These are phyloP conservation scores for Kazachstania sp. DNA, from an alignment of 1,139 yeast genomes.

Conservation along the genomic window DNA sequence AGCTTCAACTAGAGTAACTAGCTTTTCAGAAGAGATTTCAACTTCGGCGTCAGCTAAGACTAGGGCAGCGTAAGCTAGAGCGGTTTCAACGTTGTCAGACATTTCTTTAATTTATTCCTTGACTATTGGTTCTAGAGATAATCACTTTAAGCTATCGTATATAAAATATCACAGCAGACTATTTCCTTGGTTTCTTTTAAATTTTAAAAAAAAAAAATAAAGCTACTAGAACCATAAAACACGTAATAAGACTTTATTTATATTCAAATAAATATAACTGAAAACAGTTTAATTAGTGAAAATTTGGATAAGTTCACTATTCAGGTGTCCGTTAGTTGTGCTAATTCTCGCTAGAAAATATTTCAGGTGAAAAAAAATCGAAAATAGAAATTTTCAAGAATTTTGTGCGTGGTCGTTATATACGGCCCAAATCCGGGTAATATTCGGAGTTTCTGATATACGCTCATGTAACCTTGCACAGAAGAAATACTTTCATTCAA, in stretches of 20 bases:
- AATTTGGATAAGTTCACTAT: background rate
- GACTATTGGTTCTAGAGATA: constrained; percentile 41
- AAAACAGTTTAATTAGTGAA: background rate
- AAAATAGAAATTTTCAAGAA: background rate
- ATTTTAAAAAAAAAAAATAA: background rate
- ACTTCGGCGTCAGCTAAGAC: constrained; percentile 79
- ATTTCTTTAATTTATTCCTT: constrained; percentile 42
- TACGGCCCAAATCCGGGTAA: constrained; percentile 3
- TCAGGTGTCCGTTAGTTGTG: too few relatives aligned
- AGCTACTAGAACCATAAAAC: background rate
- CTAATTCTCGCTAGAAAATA: background rate
- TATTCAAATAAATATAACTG: background rate
- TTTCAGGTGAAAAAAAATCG: background rate
- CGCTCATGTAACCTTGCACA: too few relatives aligned
- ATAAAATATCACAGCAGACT: constrained; percentile 47
- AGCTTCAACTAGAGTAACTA: constrained; percentile 57
- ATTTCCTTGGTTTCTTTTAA: constrained; percentile 37
- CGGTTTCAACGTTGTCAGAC: constrained; percentile 60
- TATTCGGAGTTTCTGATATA: too few relatives aligned
- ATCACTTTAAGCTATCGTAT: constrained; percentile 42
- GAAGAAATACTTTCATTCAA: too few relatives aligned
- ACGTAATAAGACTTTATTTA: background rate
- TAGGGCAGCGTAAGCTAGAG: constrained; percentile 81
- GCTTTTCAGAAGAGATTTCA: constrained; percentile 71
- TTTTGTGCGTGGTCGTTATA: constrained; percentile 9